phyloP scores from a whole-genome alignment of 352 stramenopile species.

The Globisporangium nunn region DNA sequence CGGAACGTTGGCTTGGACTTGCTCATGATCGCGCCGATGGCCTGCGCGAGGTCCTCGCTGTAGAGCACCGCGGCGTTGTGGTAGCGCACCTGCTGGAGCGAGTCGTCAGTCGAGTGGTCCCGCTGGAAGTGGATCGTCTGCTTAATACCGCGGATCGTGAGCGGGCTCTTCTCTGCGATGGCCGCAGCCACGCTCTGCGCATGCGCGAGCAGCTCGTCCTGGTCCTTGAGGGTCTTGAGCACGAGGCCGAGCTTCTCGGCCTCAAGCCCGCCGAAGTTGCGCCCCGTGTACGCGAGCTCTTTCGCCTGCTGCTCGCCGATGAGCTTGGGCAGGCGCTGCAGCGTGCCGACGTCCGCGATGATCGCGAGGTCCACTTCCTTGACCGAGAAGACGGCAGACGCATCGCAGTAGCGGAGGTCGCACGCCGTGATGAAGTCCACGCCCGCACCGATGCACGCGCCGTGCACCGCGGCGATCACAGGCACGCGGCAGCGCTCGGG shows the following conservation, averaged over 20 bases:
- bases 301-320: constrained; percentile 80
- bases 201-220: constrained; percentile 49
- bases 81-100: constrained; percentile 73
- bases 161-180: constrained; percentile 80
- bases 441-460: constrained; percentile 75
- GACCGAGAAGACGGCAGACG: constrained; percentile 76
- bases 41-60: constrained; percentile 76
- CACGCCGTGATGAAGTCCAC: constrained; percentile 87
- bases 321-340: constrained; percentile 82
- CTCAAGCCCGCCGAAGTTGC: constrained; percentile 70
- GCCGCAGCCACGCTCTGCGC: constrained; percentile 39
- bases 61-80: constrained; percentile 83
- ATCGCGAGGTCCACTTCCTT: constrained; percentile 88
- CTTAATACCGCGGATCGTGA: constrained; percentile 86
- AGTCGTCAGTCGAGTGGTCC: constrained; percentile 75
- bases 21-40: constrained; percentile 64
- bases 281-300: constrained; percentile 81
- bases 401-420: constrained; percentile 80
- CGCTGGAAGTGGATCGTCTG: constrained; percentile 83
- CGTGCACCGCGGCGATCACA: constrained; percentile 78
- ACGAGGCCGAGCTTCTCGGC: constrained; percentile 75
- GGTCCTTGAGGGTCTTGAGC: constrained; percentile 56
- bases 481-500: constrained; percentile 80
- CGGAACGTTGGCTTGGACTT: constrained; percentile 59
- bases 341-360: constrained; percentile 82